Evolutionary conservation across 805 yeast genomes (phyloP).

Genomic region (Cyberlindnera amylophila): DNA sequence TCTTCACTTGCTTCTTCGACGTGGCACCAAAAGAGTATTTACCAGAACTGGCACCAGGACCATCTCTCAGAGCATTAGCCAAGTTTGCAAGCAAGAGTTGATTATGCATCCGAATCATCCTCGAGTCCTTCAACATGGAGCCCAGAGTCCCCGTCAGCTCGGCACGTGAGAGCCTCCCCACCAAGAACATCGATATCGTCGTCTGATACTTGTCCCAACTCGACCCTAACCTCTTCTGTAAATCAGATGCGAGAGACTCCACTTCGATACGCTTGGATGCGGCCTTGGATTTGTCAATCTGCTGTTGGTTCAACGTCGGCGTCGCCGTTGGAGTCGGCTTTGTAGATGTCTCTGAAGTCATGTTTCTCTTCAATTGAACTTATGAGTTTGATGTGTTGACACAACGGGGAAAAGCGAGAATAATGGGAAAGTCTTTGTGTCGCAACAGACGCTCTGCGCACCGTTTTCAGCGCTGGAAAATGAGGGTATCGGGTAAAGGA

Average conservation of each 20-base stretch:
- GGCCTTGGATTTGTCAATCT: slow-evolving; percentile 7
- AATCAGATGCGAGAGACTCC: slow-evolving; percentile 64
- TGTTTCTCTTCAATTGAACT: too few relatives aligned
- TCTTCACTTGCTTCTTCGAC: slow-evolving; percentile 39
- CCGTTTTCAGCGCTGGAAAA: background rate
- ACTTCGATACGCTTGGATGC: slow-evolving; percentile 46
- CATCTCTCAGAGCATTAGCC: slow-evolving; percentile 78
- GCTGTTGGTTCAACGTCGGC: slow-evolving; percentile 15
- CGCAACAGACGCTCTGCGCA: background rate
- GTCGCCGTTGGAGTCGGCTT: slow-evolving; percentile 15
- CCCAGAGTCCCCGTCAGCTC: slow-evolving; percentile 64
- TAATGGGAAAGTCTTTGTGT: slow-evolving; percentile 1
- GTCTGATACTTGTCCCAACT: slow-evolving; percentile 85
- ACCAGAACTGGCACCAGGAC: slow-evolving; percentile 47
- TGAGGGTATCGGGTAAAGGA: background rate
- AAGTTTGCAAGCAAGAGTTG: slow-evolving; percentile 75
- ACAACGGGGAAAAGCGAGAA: slow-evolving; percentile 5
- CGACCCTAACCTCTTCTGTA: slow-evolving; percentile 68
- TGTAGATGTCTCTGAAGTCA: slow-evolving; percentile 11
- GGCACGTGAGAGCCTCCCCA: slow-evolving; percentile 72
- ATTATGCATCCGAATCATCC: slow-evolving; percentile 63
- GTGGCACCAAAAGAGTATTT: slow-evolving; percentile 25
- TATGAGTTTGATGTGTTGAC: slow-evolving; percentile 8
- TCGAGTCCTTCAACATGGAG: slow-evolving; percentile 41
- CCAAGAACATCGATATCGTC: slow-evolving; percentile 66